Percentiles rank a stretch among this genome's conserved stretches.
These are phyloP conservation scores for Spergularia azorica DNA, from an alignment of 179 eudicot species.

Conservation along the genomic window DNA sequence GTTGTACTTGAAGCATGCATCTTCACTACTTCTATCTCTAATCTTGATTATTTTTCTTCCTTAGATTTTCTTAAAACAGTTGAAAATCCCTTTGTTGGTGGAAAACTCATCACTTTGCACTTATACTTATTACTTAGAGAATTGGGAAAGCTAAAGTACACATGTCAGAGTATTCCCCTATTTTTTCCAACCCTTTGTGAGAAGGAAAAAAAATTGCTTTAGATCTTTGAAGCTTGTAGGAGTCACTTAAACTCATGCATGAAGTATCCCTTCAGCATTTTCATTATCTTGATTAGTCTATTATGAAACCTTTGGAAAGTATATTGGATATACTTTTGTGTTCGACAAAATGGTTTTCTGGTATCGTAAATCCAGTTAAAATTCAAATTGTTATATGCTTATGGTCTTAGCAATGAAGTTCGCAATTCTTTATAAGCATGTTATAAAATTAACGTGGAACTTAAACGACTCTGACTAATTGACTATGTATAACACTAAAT, in stretches of 20 bases:
- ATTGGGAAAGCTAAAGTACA: slow-evolving; percentile 11
- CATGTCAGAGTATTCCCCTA: slow-evolving; percentile 26
- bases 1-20: slow-evolving; percentile 35
- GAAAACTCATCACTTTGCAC: slow-evolving; percentile 32
- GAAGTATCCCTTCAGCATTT: too few species aligned
- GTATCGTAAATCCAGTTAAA: too few species aligned
- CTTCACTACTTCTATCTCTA: slow-evolving; percentile 17
- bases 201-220: not conserved
- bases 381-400: too few species aligned
- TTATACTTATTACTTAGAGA: slow-evolving; percentile 1
- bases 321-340: too few species aligned
- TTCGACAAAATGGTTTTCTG: too few species aligned
- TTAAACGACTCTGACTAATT: too few species aligned
- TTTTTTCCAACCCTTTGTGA: slow-evolving; percentile 7
- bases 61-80: slow-evolving; percentile 21
- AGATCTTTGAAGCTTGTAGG: slow-evolving; percentile 6
- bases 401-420: too few species aligned
- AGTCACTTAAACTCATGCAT: not conserved
- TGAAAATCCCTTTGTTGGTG: slow-evolving; percentile 19
- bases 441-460: too few species aligned
- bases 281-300: too few species aligned
- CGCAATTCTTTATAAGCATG: too few species aligned
- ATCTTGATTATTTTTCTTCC: not conserved
- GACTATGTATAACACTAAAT: too few species aligned
- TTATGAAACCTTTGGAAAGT: too few species aligned